Evolutionary conservation across 257 asterid species (phyloP).

Genomic region (Verbascum thapsus): DNA sequence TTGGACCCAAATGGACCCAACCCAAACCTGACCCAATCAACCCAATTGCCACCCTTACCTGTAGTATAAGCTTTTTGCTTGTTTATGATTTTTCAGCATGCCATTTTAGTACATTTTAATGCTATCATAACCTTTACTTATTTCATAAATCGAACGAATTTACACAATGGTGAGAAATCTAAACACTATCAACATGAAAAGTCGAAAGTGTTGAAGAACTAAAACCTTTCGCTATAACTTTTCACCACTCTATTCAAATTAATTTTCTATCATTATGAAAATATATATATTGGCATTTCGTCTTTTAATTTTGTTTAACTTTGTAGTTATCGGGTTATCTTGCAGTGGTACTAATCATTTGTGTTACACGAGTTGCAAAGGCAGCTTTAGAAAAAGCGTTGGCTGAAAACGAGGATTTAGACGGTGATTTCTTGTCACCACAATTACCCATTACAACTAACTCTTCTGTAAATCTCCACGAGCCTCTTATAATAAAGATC

Average conservation of each 20-base stretch:
- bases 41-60: too few species aligned
- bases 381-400: constrained; percentile 77
- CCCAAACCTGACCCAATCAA: too few species aligned
- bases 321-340: constrained; percentile 19
- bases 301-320: neutral
- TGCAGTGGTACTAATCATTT: constrained; percentile 62
- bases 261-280: too few species aligned
- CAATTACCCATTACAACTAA: constrained; percentile 46
- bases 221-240: too few species aligned
- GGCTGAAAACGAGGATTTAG: constrained; percentile 67
- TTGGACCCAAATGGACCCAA: too few species aligned
- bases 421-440: constrained; percentile 38
- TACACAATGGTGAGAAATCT: neutral
- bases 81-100: neutral
- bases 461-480: constrained; percentile 50
- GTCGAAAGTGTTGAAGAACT: too few species aligned
- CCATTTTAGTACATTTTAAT: too few species aligned
- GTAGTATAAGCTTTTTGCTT: constrained; percentile 6
- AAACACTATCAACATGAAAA: too few species aligned
- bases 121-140: too few species aligned
- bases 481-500: constrained; percentile 75
- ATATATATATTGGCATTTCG: too few species aligned
- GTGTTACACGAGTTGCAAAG: constrained; percentile 76
- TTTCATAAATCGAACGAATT: too few species aligned
- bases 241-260: too few species aligned